phyloP scores from a whole-genome alignment of 2,329 filamentous ascomycete species.

The Alternaria sp. region DNA sequence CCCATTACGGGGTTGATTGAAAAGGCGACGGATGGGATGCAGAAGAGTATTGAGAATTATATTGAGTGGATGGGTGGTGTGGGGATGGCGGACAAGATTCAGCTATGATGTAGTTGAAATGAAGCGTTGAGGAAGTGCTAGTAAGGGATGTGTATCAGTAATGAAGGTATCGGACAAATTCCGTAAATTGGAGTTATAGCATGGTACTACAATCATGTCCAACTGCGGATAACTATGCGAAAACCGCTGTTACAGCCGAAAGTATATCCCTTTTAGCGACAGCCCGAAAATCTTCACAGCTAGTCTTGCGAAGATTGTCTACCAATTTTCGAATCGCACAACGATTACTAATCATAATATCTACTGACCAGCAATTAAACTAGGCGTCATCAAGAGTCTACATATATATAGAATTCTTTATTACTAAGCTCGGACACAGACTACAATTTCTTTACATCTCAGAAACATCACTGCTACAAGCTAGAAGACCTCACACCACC shows the following conservation, averaged over 20 bases:
- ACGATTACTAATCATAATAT: neutral
- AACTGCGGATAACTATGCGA: neutral
- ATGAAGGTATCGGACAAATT: neutral
- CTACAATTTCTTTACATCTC: neutral
- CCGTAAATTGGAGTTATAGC: neutral
- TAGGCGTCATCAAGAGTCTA: neutral
- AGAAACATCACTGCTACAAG: too few species aligned
- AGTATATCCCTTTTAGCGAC: neutral
- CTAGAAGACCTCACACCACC: neutral
- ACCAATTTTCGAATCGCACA: neutral
- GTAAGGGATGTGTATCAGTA: neutral
- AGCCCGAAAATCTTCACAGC: neutral
- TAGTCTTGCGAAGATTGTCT: neutral
- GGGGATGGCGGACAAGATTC: conserved; percentile 45
- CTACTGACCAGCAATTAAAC: neutral
- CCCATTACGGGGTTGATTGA: conserved; percentile 64
- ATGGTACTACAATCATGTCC: too few species aligned
- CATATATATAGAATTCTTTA: too few species aligned
- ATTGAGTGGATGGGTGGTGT: conserved; percentile 61
- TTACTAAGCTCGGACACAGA: too few species aligned
- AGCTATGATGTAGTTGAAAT: neutral
- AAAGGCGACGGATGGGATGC: conserved; percentile 63
- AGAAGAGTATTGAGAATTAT: conserved; percentile 63
- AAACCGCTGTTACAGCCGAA: neutral
- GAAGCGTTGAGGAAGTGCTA: neutral